phyloP scores from a whole-genome alignment of 345 rosid species.

The Salix dunnii region DNA sequence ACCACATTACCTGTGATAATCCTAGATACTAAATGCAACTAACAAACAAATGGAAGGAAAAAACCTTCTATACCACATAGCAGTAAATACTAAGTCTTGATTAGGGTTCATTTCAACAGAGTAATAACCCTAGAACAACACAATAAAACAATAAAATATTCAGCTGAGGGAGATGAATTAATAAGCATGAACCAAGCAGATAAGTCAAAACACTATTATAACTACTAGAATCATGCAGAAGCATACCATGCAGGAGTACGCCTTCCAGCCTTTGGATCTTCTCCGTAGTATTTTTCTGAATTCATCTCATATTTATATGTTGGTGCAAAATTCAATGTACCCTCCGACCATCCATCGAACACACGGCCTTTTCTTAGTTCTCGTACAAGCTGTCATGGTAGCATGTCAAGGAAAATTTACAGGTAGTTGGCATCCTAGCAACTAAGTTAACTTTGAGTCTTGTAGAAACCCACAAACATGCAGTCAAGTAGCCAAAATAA shows the following conservation, averaged over 20 bases:
- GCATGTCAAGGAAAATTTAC: neutral
- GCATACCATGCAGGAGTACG: conserved; percentile 86
- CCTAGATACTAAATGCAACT: neutral
- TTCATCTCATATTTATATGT: conserved; percentile 81
- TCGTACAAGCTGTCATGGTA: conserved; percentile 51
- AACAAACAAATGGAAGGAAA: neutral
- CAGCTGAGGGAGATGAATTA: neutral
- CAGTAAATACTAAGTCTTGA: neutral
- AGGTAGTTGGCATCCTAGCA: conserved; percentile 6
- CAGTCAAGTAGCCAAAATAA: neutral
- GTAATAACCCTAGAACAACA: neutral
- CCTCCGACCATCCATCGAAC: conserved; percentile 94
- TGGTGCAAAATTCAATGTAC: conserved; percentile 65
- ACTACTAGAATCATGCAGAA: neutral
- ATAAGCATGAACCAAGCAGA: neutral
- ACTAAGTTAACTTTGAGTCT: neutral
- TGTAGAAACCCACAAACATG: neutral
- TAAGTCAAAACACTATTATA: neutral
- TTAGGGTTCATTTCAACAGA: neutral
- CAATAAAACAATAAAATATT: neutral
- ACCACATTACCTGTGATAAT: neutral
- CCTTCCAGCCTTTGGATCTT: conserved; percentile 68
- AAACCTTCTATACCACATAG: neutral
- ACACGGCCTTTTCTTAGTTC: conserved; percentile 65
- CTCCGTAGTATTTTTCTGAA: conserved; percentile 71